Evolutionary conservation across 345 rosid genomes (phyloP).

Genomic region (Boechera retrofracta): DNA sequence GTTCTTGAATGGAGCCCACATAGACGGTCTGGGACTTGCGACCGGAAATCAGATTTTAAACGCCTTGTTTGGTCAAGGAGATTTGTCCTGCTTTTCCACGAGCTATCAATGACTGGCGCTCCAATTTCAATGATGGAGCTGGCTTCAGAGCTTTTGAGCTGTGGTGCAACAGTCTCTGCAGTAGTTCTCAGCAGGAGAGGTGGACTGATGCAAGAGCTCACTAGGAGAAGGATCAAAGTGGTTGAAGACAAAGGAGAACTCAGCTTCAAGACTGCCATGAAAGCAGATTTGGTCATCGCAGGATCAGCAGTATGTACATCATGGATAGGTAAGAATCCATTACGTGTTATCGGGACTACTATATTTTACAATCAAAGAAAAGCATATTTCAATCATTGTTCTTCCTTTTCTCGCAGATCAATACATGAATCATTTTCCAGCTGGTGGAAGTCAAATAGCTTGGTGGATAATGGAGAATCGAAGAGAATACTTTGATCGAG

Average conservation of each 20-base stretch:
- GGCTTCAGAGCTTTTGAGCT: constrained; percentile 95
- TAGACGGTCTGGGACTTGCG: constrained; percentile 88
- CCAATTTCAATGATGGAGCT: constrained; percentile 96
- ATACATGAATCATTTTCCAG: constrained; percentile 78
- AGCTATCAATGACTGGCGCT: constrained; percentile 98
- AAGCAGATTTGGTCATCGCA: constrained; percentile 89
- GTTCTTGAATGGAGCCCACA: constrained; percentile 86
- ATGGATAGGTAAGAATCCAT: constrained; percentile 77
- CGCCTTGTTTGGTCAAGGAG: constrained; percentile 97
- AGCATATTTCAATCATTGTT: background rate
- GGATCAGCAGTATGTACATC: constrained; percentile 97
- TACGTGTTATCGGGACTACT: constrained; percentile 4
- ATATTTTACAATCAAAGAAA: background rate
- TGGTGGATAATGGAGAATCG: constrained; percentile 99
- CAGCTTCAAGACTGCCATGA: constrained; percentile 95
- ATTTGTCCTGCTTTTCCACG: constrained; percentile 84
- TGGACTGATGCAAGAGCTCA: constrained; percentile 85
- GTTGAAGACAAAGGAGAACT: constrained; percentile 86
- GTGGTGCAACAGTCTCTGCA: constrained; percentile 94
- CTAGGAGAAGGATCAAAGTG: constrained; percentile 83
- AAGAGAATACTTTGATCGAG: constrained; percentile 84
- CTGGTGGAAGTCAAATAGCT: constrained; percentile 90
- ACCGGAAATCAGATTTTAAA: constrained; percentile 82
- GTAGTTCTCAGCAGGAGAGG: constrained; percentile 91
- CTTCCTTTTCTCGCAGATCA: constrained; percentile 61